phyloP scores from a whole-genome alignment of 495 filamentous ascomycete species.

The Hypomontagnella monticulosa region DNA sequence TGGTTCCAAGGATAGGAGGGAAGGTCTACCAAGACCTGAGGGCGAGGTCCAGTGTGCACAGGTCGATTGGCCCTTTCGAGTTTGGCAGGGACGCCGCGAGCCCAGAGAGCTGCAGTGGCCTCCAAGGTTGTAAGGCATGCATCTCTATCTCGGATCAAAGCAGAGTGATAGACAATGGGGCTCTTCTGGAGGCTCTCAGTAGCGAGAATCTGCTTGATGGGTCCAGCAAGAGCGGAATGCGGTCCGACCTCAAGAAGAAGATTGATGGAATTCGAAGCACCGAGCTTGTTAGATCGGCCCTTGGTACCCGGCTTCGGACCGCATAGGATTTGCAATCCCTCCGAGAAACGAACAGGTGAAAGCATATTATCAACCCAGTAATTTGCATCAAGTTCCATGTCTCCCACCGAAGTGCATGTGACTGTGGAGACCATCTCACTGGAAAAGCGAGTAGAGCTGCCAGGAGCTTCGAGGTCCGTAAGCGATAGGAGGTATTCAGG shows the following conservation, averaged over 20 bases:
- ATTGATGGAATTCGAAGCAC: conserved; percentile 15
- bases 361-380: conserved; percentile 61
- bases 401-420: conserved; percentile 26
- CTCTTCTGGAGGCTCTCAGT: too few species aligned
- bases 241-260: too few species aligned
- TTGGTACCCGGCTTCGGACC: too few species aligned
- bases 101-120: conserved; percentile 20
- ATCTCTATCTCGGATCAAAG: too few species aligned
- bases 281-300: too few species aligned
- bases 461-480: conserved; percentile 28
- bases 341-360: conserved; percentile 55
- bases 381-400: too few species aligned
- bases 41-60: conserved; percentile 10
- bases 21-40: conserved; percentile 33
- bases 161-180: too few species aligned
- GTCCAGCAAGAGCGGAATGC: too few species aligned
- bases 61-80: conserved; percentile 38
- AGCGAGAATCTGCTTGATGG: too few species aligned
- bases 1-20: conserved; percentile 45
- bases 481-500: conserved; percentile 48
- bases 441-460: conserved; percentile 44
- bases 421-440: conserved; percentile 28
- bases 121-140: too few species aligned
- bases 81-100: conserved; percentile 32
- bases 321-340: conserved; percentile 48